phyloP scores from a whole-genome alignment of 352 stramenopile species.

The Plasmopara viticola region DNA sequence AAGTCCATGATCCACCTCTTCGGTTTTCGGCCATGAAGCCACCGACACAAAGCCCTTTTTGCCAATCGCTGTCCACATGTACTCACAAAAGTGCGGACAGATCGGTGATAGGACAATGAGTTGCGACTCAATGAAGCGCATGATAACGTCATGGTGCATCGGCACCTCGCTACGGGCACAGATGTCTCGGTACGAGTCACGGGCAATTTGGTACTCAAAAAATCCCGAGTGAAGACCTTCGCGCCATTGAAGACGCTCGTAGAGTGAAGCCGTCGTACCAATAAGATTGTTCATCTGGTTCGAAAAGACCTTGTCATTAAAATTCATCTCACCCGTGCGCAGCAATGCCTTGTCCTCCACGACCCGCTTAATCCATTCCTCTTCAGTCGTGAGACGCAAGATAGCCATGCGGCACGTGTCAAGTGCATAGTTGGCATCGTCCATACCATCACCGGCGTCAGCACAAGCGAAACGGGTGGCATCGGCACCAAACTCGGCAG shows the following conservation, averaged over 20 bases:
- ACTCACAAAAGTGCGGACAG: constrained; percentile 92
- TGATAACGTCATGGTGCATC: constrained; percentile 92
- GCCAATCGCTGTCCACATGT: constrained; percentile 90
- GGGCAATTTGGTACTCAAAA: constrained; percentile 97
- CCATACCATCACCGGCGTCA: constrained; percentile 96
- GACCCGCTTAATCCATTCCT: constrained; percentile 94
- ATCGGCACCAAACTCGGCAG: constrained; percentile 94
- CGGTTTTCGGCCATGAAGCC: constrained; percentile 79
- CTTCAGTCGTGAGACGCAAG: constrained; percentile 94
- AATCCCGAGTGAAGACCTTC: constrained; percentile 97
- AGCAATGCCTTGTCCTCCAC: constrained; percentile 84
- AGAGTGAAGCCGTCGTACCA: constrained; percentile 81
- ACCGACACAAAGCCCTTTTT: constrained; percentile 89
- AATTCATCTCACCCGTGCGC: constrained; percentile 73
- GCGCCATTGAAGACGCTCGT: constrained; percentile 90
- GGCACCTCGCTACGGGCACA: constrained; percentile 74
- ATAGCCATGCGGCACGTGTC: constrained; percentile 97
- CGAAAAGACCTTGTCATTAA: constrained; percentile 93
- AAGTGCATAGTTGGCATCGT: constrained; percentile 98
- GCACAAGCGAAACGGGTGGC: constrained; percentile 97
- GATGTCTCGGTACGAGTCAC: constrained; percentile 97
- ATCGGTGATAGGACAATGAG: constrained; percentile 94
- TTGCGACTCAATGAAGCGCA: constrained; percentile 91
- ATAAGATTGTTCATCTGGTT: constrained; percentile 97
- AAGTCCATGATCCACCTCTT: constrained; percentile 90